Conservation (phyloP, 2,329 filamentous ascomycete genomes). For the Cladosporium sp. region DNA sequence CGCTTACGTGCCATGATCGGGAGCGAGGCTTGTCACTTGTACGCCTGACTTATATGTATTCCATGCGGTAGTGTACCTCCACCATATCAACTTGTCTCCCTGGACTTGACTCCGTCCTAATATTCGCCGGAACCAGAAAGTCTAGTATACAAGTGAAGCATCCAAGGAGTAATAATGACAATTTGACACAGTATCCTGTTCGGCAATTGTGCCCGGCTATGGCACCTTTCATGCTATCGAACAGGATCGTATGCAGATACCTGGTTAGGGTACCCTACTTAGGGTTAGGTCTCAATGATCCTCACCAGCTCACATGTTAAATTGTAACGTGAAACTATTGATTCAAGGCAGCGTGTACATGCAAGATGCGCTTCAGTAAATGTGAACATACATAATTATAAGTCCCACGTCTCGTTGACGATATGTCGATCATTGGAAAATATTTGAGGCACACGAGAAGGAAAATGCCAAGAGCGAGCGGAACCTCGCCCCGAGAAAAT, state of each 20-base stretch:
- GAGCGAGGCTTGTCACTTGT: not conserved
- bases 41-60: not conserved
- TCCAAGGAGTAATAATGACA: too few species aligned
- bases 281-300: too few species aligned
- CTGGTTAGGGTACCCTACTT: too few species aligned
- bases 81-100: too few species aligned
- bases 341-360: not conserved
- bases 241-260: too few species aligned
- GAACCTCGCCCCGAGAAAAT: not conserved
- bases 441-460: not conserved
- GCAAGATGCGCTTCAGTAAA: not conserved
- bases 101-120: not conserved
- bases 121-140: too few species aligned
- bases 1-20: not conserved
- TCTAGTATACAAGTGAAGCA: too few species aligned
- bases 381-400: not conserved
- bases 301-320: not conserved
- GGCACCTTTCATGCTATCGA: too few species aligned
- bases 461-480: not conserved
- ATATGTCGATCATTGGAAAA: not conserved
- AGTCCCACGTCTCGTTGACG: not conserved
- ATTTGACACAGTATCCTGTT: not conserved
- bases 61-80: too few species aligned
- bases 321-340: not conserved
- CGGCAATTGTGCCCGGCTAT: not conserved